Percentiles rank a stretch among this genome's conserved stretches.
phyloP scores from a whole-genome alignment of 2,329 filamentous ascomycete genomes.

The Trichophyton mentagrophytes region DNA sequence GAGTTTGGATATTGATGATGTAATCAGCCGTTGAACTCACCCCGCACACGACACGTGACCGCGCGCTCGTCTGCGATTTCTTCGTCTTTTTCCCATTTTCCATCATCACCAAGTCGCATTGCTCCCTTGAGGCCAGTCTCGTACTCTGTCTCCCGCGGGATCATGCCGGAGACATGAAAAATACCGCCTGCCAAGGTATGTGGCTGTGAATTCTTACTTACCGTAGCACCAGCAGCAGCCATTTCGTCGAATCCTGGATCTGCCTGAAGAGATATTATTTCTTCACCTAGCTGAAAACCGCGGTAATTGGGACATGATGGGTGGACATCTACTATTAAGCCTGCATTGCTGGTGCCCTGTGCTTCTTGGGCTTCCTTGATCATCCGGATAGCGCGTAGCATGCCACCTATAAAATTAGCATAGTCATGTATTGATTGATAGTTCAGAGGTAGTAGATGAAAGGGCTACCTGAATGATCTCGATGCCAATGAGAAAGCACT shows the following conservation, averaged over 20 bases:
- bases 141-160: slow-evolving; percentile 39
- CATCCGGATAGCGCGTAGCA: slow-evolving; percentile 38
- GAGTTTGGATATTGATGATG: background rate
- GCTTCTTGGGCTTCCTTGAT: slow-evolving; percentile 32
- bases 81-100: slow-evolving; percentile 23
- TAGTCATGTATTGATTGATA: slow-evolving; percentile 1
- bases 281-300: slow-evolving; percentile 32
- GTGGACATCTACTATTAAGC: slow-evolving; percentile 39
- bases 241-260: slow-evolving; percentile 42
- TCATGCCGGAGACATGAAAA: slow-evolving; percentile 43
- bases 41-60: slow-evolving; percentile 42
- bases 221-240: slow-evolving; percentile 28
- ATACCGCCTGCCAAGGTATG: slow-evolving; percentile 39
- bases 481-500: slow-evolving; percentile 43
- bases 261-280: slow-evolving; percentile 39
- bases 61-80: slow-evolving; percentile 42
- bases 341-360: slow-evolving; percentile 13
- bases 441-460: background rate
- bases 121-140: slow-evolving; percentile 37
- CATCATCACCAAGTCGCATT: slow-evolving; percentile 27
- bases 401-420: slow-evolving; percentile 27
- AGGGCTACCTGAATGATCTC: slow-evolving; percentile 40
- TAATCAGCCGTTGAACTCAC: slow-evolving; percentile 18
- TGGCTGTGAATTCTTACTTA: slow-evolving; percentile 28
- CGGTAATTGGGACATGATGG: slow-evolving; percentile 41